Evolutionary conservation across 2,329 filamentous ascomycete genomes (phyloP), one percentile per base, ranked within the genome.

Genomic region (Phoma herbarum): DNA sequence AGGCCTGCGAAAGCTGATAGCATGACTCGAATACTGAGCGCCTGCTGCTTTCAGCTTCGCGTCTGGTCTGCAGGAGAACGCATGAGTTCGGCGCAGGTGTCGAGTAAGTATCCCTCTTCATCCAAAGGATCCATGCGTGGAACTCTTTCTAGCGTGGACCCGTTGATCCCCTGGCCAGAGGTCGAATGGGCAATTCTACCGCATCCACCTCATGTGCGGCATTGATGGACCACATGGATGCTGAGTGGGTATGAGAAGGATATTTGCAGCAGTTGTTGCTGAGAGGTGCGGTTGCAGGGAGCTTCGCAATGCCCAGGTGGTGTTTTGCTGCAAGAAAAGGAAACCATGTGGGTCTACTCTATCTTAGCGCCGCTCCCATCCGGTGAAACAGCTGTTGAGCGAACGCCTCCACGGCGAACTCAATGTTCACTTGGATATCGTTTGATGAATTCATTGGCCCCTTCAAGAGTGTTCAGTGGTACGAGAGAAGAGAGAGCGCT

Each of bases 301-400:
- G 25, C 18, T 18, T 51, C 26, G 20, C 41, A 42, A 42, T 49
- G 28, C 52, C 52, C 35, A 55, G 52, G 52, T 48, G 50, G 50
- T 59, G 50, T 59, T 25, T 43, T 54, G 45, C 50, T 59, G 56
- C 56, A 59, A 20, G 45, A 22, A 31, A 50, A 25, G 18, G 26
- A n/a, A 22, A 6, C 50, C 23, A 54, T 46, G 56, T 59, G 56
- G 56, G 45, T 59, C 56, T 18, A 10, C 44, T 8, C 10, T 14
- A 18, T 23, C 22, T 49, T 59, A 54, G 56, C 31, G 26, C 31
- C 29, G 18, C 18, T 33, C 9, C n/a, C n/a, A 33, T 54, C 56
- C 56, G 56, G 56, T 59, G 56, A 59, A 59, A 44, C 43, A 53
- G 18, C 29, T 41, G 44, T 53, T 33, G 44, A 53, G 29, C 26